These are phyloP conservation scores for Corymbia calophylla DNA, from an alignment of 441 rosid genomes.

Conservation along the genomic window DNA sequence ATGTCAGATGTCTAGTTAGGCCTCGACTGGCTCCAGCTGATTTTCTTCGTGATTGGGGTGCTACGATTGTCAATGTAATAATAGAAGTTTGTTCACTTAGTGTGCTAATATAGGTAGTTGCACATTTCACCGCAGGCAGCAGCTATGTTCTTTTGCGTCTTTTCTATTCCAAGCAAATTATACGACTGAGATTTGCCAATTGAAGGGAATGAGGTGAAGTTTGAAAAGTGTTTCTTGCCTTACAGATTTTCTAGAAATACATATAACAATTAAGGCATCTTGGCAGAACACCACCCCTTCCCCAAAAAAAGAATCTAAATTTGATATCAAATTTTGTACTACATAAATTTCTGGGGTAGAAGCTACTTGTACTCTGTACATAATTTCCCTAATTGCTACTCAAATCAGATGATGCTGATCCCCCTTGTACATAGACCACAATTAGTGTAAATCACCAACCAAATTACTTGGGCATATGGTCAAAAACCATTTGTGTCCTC, in stretches of 20 bases:
- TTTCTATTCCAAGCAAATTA: neutral
- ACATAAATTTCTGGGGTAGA: neutral
- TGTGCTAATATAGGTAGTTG: neutral
- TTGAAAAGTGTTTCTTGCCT: neutral
- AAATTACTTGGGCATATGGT: neutral
- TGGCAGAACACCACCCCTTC: too few species aligned
- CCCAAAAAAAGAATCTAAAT: neutral
- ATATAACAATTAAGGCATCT: neutral
- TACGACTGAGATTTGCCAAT: neutral
- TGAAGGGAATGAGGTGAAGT: neutral
- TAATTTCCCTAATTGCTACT: neutral
- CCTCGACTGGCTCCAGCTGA: slow-evolving; percentile 91
- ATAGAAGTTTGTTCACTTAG: neutral
- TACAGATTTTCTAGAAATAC: neutral
- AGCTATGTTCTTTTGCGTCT: neutral
- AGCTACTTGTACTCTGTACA: neutral
- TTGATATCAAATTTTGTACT: neutral
- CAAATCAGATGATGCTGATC: neutral
- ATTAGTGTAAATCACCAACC: neutral
- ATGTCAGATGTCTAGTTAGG: slow-evolving; percentile 80
- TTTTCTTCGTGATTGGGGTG: slow-evolving; percentile 96
- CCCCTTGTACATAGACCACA: neutral
- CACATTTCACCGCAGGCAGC: neutral
- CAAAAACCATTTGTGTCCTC: neutral
- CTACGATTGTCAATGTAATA: slow-evolving; percentile 63